These are phyloP conservation scores for Apodospora peruviana DNA, from an alignment of 495 filamentous ascomycete species.

Conservation along the genomic window DNA sequence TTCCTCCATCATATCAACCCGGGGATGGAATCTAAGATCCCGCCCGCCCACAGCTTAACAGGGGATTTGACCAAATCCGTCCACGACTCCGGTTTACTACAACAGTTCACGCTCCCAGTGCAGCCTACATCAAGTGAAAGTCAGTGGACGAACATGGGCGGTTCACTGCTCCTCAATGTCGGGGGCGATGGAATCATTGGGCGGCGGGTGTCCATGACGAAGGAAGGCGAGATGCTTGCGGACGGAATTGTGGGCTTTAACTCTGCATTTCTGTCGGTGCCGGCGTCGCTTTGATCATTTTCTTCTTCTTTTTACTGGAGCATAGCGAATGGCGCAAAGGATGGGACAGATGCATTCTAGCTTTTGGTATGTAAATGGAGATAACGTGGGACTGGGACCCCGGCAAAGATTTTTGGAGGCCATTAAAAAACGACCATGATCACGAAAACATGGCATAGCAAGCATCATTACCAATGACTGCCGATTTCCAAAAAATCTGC, in stretches of 20 bases:
- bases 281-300: slow-evolving; percentile 2
- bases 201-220: slow-evolving; percentile 36
- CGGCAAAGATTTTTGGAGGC: too few species aligned
- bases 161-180: slow-evolving; percentile 34
- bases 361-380: too few species aligned
- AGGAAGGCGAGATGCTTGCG: slow-evolving; percentile 22
- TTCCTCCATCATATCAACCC: background rate
- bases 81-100: slow-evolving; percentile 28
- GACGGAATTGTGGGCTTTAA: slow-evolving; percentile 46
- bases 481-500: too few species aligned
- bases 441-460: too few species aligned
- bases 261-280: slow-evolving; percentile 8
- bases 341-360: too few species aligned
- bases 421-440: background rate
- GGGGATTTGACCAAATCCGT: slow-evolving; percentile 31
- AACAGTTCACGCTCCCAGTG: slow-evolving; percentile 23
- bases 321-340: too few species aligned
- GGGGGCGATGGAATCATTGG: slow-evolving; percentile 42
- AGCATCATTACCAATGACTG: too few species aligned
- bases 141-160: too few species aligned
- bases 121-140: too few species aligned
- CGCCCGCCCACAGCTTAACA: slow-evolving; percentile 21
- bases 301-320: too few species aligned
- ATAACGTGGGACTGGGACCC: too few species aligned
- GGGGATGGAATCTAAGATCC: background rate